Conservation (phyloP, 1,284 basidiomycete species). For the Ustilago trichophora region DNA sequence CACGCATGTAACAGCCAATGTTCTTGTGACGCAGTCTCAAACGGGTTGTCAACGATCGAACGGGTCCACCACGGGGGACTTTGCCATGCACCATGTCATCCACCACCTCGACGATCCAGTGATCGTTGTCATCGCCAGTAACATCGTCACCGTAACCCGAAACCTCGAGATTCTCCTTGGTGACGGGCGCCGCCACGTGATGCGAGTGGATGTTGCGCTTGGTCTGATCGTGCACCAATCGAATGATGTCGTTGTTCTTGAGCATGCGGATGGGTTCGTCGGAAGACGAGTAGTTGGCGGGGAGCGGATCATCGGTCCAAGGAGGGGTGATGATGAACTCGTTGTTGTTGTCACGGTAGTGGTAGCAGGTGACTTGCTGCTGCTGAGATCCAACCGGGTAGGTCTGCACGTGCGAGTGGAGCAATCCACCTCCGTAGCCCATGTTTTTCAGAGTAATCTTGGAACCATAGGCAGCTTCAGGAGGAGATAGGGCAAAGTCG, state of each 20-base stretch:
- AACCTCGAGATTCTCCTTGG: constrained; percentile 90
- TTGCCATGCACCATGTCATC: constrained; percentile 74
- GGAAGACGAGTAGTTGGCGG: constrained; percentile 42
- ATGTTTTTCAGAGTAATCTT: constrained; percentile 95
- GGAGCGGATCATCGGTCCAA: constrained; percentile 73
- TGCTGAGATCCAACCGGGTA: constrained; percentile 92
- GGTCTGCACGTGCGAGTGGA: constrained; percentile 95
- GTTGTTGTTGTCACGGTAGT: constrained; percentile 99
- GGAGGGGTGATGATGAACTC: constrained; percentile 83
- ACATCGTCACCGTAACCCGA: constrained; percentile 89
- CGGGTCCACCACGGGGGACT: constrained; percentile 73
- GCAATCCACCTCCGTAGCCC: constrained; percentile 93
- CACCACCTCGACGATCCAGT: constrained; percentile 93
- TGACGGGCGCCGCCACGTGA: constrained; percentile 82
- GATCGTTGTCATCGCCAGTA: constrained; percentile 85
- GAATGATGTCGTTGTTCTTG: constrained; percentile 79
- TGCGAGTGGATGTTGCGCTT: constrained; percentile 94
- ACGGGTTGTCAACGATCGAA: constrained; percentile 89
- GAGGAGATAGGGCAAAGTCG: constrained; percentile 76
- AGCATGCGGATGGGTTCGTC: constrained; percentile 72
- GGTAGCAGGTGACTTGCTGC: constrained; percentile 98
- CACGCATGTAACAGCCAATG: constrained; percentile 78
- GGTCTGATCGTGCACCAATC: constrained; percentile 82
- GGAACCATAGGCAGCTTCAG: constrained; percentile 87
- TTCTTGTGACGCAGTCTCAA: constrained; percentile 82